Base-by-base conservation (phyloP, 192 early-diverging fungal species). In the Umbelopsis vinacea region DNA sequence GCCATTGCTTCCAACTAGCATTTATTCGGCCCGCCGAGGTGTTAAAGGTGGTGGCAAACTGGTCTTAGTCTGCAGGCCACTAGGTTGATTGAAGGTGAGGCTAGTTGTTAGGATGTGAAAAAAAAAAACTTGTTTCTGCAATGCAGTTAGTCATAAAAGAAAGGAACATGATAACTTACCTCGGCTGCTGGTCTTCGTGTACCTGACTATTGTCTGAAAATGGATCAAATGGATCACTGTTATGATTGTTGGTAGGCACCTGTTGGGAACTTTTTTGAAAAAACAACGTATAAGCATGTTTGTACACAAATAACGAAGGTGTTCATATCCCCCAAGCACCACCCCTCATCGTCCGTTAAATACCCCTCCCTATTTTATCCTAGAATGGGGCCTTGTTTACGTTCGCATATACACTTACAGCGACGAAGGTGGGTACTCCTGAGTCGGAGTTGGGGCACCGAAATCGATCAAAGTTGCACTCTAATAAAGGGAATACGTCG, bases 141-240 rank as follows among this genome's bases (percentile, higher is more conserved):
- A 29, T 63, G 40, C 40, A 12, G 40, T 12, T 43, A 43, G 40
- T 43, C 40, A 43, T 11, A 43, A 43, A 12, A 43, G 11, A 43
- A 43, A 7, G 40, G 11, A 43, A 43, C 40, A 43, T 43, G 6
- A 43, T 6, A 43, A 43, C 5, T 37, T 63, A 63, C 57, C 57
- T 63, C 19, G 67, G 22, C 67, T 50, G 21, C 54, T 50, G 66
- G n/a, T 43, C 11, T 46, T 69, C 37, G 15, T 68, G n/a, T 23
- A 37, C 35, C 43, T 75, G 66, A 21, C 67, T 70, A 7, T 47
- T 10, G 66, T 79, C 77, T 35, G 67, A 63, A 72, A 79, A 79
- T 52, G 77, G 77, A 66, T 79, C 67, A 68, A 75, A 75, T 4
- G 74, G 74, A 75, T 75, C 74, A 17, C 21, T 26, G 14, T 23